Percentiles rank a stretch among this genome's conserved stretches.
Conservation (phyloP, 164 flowering plant species). For the Chloranthus sessilifolius region DNA sequence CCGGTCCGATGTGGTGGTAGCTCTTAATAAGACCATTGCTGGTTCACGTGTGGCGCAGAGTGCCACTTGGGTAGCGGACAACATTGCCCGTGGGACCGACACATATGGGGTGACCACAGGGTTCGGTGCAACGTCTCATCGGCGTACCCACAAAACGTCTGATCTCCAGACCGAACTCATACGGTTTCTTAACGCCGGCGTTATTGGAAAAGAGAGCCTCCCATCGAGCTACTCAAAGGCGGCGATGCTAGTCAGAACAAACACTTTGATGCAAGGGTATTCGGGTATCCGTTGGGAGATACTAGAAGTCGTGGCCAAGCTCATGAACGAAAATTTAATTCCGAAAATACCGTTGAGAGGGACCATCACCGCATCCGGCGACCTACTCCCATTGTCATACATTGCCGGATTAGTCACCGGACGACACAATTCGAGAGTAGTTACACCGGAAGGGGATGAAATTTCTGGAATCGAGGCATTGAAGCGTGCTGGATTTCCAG, state of each 20-base stretch:
- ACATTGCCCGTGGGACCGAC: constrained; percentile 25
- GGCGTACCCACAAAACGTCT: constrained; percentile 20
- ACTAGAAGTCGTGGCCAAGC: constrained; percentile 28
- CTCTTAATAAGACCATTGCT: constrained; percentile 22
- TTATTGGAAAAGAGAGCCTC: constrained; percentile 27
- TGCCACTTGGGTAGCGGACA: constrained; percentile 32
- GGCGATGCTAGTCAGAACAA: constrained; percentile 30
- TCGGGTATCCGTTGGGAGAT: constrained; percentile 39
- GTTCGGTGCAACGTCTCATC: constrained; percentile 36
- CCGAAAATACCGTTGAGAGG: constrained; percentile 17
- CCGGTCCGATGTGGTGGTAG: constrained; percentile 21
- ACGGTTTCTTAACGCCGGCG: constrained; percentile 34
- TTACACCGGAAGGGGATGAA: constrained; percentile 19
- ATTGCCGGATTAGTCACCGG: constrained; percentile 5
- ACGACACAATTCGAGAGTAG: constrained; percentile 2
- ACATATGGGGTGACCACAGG: constrained; percentile 38
- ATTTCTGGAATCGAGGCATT: constrained; percentile 1
- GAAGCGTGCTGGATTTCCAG: constrained; percentile 4
- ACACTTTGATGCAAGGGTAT: constrained; percentile 35
- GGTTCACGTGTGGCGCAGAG: constrained; percentile 24
- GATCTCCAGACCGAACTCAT: constrained; percentile 36
- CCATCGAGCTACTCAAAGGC: constrained; percentile 23
- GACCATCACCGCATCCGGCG: constrained; percentile 11
- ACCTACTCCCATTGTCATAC: constrained; percentile 8
- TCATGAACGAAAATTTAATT: constrained; percentile 24